Evolutionary conservation across 2,329 filamentous ascomycete species (phyloP).

Genomic region (Fusarium chuoi): DNA sequence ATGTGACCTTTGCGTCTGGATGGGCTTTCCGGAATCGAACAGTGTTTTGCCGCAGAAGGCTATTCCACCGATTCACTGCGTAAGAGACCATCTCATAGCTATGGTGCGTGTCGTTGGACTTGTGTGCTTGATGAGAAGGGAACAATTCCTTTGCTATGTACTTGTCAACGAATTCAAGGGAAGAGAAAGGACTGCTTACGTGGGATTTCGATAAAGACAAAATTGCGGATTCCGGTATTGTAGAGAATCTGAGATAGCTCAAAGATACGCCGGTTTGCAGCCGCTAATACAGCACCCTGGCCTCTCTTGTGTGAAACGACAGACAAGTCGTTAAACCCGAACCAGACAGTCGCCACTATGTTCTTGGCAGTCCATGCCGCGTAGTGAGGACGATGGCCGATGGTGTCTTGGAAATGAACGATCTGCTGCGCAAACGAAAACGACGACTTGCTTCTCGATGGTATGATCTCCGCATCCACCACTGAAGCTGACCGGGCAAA

Average conservation of each 20-base stretch:
- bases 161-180: not conserved
- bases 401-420: not conserved
- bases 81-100: not conserved
- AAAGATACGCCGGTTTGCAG: not conserved
- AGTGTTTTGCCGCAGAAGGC: not conserved
- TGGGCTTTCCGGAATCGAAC: not conserved
- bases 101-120: not conserved
- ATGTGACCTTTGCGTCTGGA: not conserved
- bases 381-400: not conserved
- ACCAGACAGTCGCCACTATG: not conserved
- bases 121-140: not conserved
- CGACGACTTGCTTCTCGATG: not conserved
- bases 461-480: not conserved
- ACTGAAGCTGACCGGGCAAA: not conserved
- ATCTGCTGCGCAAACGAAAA: not conserved
- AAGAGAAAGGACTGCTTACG: not conserved
- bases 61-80: not conserved
- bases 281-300: not conserved
- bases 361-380: not conserved
- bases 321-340: not conserved
- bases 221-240: not conserved
- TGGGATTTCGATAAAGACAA: not conserved
- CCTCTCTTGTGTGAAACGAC: not conserved
- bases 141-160: not conserved
- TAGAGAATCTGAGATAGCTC: not conserved